Evolutionary conservation across 305 asterid species (phyloP), one percentile per base, ranked within the genome.

Genomic region (Coffea humblotiana): DNA sequence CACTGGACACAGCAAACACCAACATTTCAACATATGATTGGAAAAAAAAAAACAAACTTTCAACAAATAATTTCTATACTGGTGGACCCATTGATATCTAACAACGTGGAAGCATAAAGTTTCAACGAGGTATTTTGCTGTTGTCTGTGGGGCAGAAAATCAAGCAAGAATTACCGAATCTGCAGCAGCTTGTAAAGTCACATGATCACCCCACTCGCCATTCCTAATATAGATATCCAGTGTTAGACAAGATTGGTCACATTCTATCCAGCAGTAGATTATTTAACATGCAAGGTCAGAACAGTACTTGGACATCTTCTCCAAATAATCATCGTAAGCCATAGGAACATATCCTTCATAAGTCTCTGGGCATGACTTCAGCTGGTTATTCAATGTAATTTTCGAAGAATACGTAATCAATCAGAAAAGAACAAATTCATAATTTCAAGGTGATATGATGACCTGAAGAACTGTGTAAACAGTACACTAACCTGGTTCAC

Each of bases 201-300:
- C 84, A 78, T 95, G 97, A 87, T 95, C 98, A 12, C 98, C 98
- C 98, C 97, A 95, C 88, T 93, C 98, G 35, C 98, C 98, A 21
- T 84, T 85, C 88, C 99, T 95, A 40, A 40, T 40, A 40, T 5
- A 40, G 43, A 40, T 40, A 3, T 40, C 43, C 43, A 70, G 79
- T 18, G 43, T 86, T 79, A 68, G 52, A 80, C 80, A 83, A 52
- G 79, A 60, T 71, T 73, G 76, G 74, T 74, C 72, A 27, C 58
- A 78, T 27, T 54, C 79, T 74, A 80, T 68, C 23, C 48, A 29
- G 71, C 79, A 64, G 29, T 29, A 25, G 4, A 66, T 65, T 15
- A 32, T 45, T n/a, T 40, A 52, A 64, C 69, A 77, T 3, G 43
- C 43, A 40, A 40, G 80, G 49, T 72, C 64, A 77, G 47, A 60